Base-by-base conservation (phyloP, 2,329 filamentous ascomycete species). In the Coniochaeta prunicola region DNA sequence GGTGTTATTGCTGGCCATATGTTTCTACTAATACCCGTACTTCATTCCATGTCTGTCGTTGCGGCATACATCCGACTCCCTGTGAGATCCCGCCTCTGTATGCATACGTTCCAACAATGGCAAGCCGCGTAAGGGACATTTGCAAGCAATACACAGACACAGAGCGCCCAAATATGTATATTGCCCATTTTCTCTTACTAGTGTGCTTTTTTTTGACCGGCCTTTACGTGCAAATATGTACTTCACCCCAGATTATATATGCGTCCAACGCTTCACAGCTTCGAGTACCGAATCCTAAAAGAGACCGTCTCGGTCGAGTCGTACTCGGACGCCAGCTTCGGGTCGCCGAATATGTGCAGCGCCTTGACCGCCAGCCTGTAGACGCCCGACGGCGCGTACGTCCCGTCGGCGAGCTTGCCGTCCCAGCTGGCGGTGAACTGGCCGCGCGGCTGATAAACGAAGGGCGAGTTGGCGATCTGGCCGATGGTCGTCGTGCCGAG, bases 311-410 rank as follows among this genome's bases (percentile, higher is more conserved):
- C 72, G 24, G 67, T 65, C 1, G 70, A 64, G 28, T 83, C 80
- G 69, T 80, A 84, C 55, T 84, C 78, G 4, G 67, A 69, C 1
- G 70, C 60, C n/a, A 19, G 0, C 15, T 70, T 67, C 34, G 69
- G 67, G 59, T 84, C 73, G 5, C 81, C 81, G 64, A 79, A 81
- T 60, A 84, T 75, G 60, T 74, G 75, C 62, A 84, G 67, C 2
- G 80, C 77, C 59, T 74, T 74, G 31, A 82, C 70, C 1, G 71
- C 71, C 56, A 84, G 70, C 67, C 76, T 78, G 68, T 85, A 84
- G 30, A 66, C 64, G 12, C 81, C 82, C 0, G 73, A 70, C 0
- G 79, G 76, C 1, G 74, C 80, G 60, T 78, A 81, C 1, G 64
- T 71, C 15, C 79, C 80, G 10, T 77, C 74, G 0, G 71, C 70